phyloP scores from a whole-genome alignment of 1,284 basidiomycete species.

The Irpex sp. region DNA sequence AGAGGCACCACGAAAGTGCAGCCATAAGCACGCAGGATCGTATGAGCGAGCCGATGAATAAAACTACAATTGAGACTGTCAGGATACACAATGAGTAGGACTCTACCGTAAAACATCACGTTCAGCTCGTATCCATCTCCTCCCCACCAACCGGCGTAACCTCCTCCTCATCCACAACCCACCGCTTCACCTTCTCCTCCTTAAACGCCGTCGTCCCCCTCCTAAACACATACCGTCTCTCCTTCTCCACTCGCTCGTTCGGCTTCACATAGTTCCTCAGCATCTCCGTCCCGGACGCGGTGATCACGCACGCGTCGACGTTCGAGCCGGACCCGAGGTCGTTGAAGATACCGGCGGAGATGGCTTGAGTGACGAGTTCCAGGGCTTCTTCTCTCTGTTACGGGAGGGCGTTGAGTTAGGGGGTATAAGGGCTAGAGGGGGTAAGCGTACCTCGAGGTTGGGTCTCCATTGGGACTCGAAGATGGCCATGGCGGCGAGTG shows the following conservation, averaged over 20 bases:
- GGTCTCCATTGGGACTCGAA: conserved; percentile 90
- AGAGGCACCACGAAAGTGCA: too few relatives aligned
- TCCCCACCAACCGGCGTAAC: conserved; percentile 52
- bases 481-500: conserved; percentile 89
- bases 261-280: conserved; percentile 89
- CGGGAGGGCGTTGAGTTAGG: background rate
- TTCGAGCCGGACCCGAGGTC: conserved; percentile 98
- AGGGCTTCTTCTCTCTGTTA: conserved; percentile 79
- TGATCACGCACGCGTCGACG: conserved; percentile 96
- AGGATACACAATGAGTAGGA: too few relatives aligned
- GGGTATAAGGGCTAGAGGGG: too few relatives aligned
- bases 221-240: conserved; percentile 81
- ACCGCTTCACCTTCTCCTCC: conserved; percentile 68
- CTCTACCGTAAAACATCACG: background rate
- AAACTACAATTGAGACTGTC: background rate
- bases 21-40: too few relatives aligned
- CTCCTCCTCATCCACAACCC: conserved; percentile 68
- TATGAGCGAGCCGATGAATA: background rate
- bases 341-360: conserved; percentile 98
- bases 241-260: conserved; percentile 85
- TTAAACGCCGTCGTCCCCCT: conserved; percentile 88
- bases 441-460: conserved; percentile 66
- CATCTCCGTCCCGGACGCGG: conserved; percentile 79
- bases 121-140: conserved; percentile 62
- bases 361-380: conserved; percentile 80